Base-by-base conservation (phyloP, 371 early-diverging fungal species). In the Smittium mucronatum region DNA sequence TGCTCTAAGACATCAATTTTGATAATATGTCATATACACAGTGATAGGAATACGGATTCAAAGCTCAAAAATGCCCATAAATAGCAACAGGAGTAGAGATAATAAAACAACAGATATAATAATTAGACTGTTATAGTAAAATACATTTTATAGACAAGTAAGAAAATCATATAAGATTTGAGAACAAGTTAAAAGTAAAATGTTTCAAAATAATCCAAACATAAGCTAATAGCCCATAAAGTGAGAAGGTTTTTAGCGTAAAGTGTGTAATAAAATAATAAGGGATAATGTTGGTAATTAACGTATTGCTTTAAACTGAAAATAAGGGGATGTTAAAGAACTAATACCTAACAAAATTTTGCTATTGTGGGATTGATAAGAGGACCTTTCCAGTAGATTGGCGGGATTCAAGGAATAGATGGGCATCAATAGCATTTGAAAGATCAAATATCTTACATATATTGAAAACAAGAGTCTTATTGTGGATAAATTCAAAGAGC, bases 381-480 rank as follows among this genome's bases (percentile, higher is more conserved):
- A 78, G 34, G 36, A 78, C 81, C 70, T 92, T 92, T 69, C 93
- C 93, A 1, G 85, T 85, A 1, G 90, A 87, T 73, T 83, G 86
- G 74, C 91, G 80, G 25, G 84, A 78, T 73, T 91, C 88, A 35
- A 95, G 77, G 75, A 93, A 94, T 1, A 74, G 74, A 63, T 96
- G 97, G 0, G 95, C 93, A 58, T 87, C 80, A 2, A 78, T 81
- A 28, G 84, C 88, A 68, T 94, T 87, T 67, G 82, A 80, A 36
- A 96, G 75, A 8, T 82, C 81, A 74, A 92, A 94, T 0, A 81
- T 72, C 72, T 91, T 89, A 80, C 88, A 87, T 34, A 93, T 80
- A 31, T 84, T 76, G 36, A 90, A 64, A 61, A 85, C 78, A 57
- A 94, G 73, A 65, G 85, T 82, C 30, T 81, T 76, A 1, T 81